Evolutionary conservation across 768 basidiomycete genomes (phyloP).

Genomic region (Coprinopsis cinerea): DNA sequence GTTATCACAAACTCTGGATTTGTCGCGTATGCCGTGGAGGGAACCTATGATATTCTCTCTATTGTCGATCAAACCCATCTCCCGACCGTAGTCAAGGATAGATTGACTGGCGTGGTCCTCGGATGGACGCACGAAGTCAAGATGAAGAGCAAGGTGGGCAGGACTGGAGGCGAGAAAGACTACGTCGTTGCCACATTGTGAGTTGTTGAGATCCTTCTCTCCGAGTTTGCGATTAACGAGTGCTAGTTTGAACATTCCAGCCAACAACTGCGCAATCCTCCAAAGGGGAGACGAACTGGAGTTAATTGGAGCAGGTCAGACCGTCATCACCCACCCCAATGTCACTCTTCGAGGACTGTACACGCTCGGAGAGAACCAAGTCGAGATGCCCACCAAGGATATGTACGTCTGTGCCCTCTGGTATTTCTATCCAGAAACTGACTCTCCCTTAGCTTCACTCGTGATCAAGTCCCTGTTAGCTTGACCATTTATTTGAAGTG

Average conservation of each 20-base stretch:
- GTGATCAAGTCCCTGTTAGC: conserved; percentile 82
- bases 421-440: background rate
- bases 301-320: conserved; percentile 75
- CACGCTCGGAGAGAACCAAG: conserved; percentile 77
- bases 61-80: conserved; percentile 85
- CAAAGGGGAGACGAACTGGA: conserved; percentile 78
- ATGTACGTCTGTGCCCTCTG: conserved; percentile 43
- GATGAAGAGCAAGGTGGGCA: conserved; percentile 57
- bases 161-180: conserved; percentile 41
- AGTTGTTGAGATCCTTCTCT: conserved; percentile 16
- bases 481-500: conserved; percentile 83
- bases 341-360: conserved; percentile 76
- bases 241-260: conserved; percentile 70
- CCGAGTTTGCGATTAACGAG: background rate
- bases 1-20: conserved; percentile 77
- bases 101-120: conserved; percentile 54
- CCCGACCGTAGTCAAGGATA: conserved; percentile 51
- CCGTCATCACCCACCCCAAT: conserved; percentile 78
- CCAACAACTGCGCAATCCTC: conserved; percentile 81
- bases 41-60: conserved; percentile 73
- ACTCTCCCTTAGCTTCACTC: conserved; percentile 53
- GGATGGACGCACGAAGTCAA: conserved; percentile 74
- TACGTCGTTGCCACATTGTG: conserved; percentile 80
- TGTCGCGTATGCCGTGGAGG: conserved; percentile 70
- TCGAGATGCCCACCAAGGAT: conserved; percentile 85